A percentile compares a stretch with the other conserved stretches of the same genome.
Evolutionary conservation across 2,329 filamentous ascomycete genomes (phyloP).

Genomic region (Pseudogymnoascus verrucosus): DNA sequence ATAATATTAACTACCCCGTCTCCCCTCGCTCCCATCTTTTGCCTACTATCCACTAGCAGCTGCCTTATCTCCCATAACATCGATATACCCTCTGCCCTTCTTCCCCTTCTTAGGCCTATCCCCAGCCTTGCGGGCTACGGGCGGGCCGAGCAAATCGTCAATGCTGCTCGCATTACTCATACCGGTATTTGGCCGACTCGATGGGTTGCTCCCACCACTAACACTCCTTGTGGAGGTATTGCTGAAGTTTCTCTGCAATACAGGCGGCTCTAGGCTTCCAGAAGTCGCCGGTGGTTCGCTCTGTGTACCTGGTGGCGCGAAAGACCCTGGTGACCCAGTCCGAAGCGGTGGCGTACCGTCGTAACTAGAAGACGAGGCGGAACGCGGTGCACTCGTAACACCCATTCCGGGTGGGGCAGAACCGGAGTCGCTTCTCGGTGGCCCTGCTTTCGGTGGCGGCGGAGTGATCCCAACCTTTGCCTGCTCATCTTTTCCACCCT

Average conservation of each 20-base stretch:
- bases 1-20: background rate
- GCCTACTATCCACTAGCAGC: background rate
- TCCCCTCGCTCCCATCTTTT: background rate
- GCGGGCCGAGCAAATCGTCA: constrained; percentile 78
- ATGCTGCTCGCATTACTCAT: constrained; percentile 92
- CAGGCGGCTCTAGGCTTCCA: constrained; percentile 15
- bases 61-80: constrained; percentile 64
- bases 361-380: background rate
- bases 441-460: constrained; percentile 62
- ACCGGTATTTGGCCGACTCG: constrained; percentile 65
- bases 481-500: constrained; percentile 57
- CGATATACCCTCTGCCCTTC: constrained; percentile 83
- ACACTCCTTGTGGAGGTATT: constrained; percentile 21
- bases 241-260: constrained; percentile 17
- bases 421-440: constrained; percentile 28
- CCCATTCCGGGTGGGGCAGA: constrained; percentile 12
- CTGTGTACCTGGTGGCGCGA: background rate
- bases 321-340: background rate
- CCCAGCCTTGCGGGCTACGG: constrained; percentile 57
- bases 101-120: constrained; percentile 59
- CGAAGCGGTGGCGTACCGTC: background rate
- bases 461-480: constrained; percentile 59
- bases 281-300: constrained; percentile 3
- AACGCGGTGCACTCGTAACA: background rate
- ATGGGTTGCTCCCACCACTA: constrained; percentile 34